These are phyloP conservation scores for Puccinia triticina DNA, from an alignment of 1,284 basidiomycete genomes.

Conservation along the genomic window DNA sequence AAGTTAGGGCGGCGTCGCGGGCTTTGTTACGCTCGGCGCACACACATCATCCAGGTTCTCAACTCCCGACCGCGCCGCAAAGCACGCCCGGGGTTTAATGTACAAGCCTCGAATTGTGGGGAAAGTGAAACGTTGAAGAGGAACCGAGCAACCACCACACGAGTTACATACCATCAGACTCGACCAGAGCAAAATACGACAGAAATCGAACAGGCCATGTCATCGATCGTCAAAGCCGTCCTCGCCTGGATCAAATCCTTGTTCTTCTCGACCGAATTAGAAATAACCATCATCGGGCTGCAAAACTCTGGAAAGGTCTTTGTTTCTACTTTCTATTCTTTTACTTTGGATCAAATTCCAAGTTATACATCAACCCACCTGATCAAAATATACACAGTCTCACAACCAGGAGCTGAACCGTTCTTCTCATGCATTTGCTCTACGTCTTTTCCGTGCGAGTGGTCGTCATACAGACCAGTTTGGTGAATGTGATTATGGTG, in stretches of 20 bases:
- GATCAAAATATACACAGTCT: too few species aligned
- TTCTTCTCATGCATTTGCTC: background rate
- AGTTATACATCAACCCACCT: background rate
- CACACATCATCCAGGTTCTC: too few species aligned
- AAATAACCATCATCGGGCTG: constrained; percentile 89
- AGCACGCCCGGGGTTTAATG: too few species aligned
- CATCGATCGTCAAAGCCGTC: constrained; percentile 69
- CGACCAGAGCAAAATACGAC: too few species aligned
- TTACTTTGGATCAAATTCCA: background rate
- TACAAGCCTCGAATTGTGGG: too few species aligned
- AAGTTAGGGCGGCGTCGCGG: too few species aligned
- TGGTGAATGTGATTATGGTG: constrained; percentile 58
- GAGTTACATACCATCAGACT: too few species aligned
- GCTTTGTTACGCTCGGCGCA: too few species aligned
- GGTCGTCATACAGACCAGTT: constrained; percentile 55
- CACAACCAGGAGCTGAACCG: background rate
- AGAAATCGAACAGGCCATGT: constrained; percentile 62
- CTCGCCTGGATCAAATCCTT: constrained; percentile 66
- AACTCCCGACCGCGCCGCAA: too few species aligned
- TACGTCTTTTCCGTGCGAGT: background rate
- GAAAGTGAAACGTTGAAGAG: too few species aligned
- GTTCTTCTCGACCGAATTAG: constrained; percentile 86
- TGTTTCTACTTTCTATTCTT: background rate
- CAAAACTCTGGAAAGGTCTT: constrained; percentile 65
- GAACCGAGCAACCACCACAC: too few species aligned